Conservation (phyloP, 2,329 filamentous ascomycete species). For the Colletotrichum sp. region DNA sequence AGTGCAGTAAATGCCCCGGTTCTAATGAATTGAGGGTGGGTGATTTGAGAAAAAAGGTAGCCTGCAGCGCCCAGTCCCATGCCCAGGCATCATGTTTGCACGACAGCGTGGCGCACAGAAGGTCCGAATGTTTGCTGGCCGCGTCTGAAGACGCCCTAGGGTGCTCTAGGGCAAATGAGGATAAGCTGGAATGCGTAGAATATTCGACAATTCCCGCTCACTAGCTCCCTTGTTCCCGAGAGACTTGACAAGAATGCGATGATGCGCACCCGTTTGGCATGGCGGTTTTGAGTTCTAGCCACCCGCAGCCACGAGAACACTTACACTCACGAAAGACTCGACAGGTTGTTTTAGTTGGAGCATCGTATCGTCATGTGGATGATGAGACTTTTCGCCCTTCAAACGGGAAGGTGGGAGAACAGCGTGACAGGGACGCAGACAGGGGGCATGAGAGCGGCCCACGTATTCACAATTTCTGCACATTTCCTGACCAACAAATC, state of each 20-base stretch:
- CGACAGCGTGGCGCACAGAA: background rate
- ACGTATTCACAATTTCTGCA: background rate
- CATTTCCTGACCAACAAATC: background rate
- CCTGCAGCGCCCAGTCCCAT: background rate
- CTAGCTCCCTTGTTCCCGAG: background rate
- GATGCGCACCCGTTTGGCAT: background rate
- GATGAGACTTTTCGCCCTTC: background rate
- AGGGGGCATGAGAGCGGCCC: background rate
- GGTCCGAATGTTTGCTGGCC: background rate
- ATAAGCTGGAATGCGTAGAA: background rate
- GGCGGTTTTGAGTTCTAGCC: background rate
- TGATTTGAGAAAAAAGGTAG: background rate
- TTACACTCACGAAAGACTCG: background rate
- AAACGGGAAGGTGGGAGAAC: background rate
- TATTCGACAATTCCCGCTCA: background rate
- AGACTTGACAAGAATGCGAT: background rate
- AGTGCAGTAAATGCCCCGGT: background rate
- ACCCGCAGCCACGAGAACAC: background rate
- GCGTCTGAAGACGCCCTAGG: background rate
- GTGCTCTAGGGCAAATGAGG: background rate
- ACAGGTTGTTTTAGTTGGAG: background rate
- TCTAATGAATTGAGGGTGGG: background rate
- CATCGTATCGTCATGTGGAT: background rate
- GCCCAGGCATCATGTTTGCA: background rate
- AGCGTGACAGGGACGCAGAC: background rate